A percentile compares a stretch with the other conserved stretches of the same genome.
These are phyloP conservation scores for Oxyria digyna DNA, from an alignment of 148 eudicot genomes.

Conservation along the genomic window DNA sequence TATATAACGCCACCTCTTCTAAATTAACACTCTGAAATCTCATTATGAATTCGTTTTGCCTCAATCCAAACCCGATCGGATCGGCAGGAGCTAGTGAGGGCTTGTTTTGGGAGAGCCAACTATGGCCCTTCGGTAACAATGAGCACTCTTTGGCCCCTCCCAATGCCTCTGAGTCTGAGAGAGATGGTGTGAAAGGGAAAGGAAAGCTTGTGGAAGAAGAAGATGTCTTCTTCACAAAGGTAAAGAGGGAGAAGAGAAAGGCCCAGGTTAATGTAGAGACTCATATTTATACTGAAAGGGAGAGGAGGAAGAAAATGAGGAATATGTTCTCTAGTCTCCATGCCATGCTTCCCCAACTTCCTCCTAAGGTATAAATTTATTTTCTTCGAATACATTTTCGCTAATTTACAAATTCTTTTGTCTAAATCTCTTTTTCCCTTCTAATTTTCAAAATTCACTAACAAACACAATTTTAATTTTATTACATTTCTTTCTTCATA, in stretches of 20 bases:
- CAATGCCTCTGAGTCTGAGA: neutral
- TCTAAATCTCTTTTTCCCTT: too few species aligned
- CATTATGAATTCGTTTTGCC: neutral
- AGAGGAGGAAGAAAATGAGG: slow-evolving; percentile 85
- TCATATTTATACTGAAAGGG: slow-evolving; percentile 75
- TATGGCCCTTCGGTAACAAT: neutral
- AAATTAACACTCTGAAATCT: neutral
- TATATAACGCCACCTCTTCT: neutral
- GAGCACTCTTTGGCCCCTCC: neutral
- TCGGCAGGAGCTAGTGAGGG: neutral
- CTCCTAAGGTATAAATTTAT: slow-evolving; percentile 35
- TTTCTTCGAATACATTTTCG: too few species aligned
- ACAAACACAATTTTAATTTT: too few species aligned
- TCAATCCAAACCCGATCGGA: neutral
- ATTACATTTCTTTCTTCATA: neutral
- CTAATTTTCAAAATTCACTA: too few species aligned
- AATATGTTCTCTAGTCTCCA: slow-evolving; percentile 55
- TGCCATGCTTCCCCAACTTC: slow-evolving; percentile 55
- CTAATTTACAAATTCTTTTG: too few species aligned
- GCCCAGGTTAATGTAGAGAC: slow-evolving; percentile 30
- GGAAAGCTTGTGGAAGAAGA: slow-evolving; percentile 1
- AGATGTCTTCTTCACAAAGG: neutral
- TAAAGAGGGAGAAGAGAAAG: slow-evolving; percentile 12
- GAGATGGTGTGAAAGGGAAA: neutral
- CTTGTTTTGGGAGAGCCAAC: slow-evolving; percentile 3